These are phyloP conservation scores for Albugo laibachii DNA, from an alignment of 352 stramenopile genomes.

Conservation along the genomic window DNA sequence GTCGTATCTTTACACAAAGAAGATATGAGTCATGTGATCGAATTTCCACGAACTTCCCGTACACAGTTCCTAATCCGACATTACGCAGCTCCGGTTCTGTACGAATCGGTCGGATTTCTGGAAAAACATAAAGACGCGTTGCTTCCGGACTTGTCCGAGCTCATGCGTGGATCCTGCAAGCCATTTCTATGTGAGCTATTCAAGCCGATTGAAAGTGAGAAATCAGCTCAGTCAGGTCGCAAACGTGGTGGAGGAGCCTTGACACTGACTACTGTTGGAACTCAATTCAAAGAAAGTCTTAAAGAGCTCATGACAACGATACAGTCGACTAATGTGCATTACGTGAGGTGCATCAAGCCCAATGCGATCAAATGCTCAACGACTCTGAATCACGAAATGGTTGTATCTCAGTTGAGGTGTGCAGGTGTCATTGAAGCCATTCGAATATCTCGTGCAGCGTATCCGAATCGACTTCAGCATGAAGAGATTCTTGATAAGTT, in stretches of 20 bases:
- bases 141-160: slow-evolving; percentile 83
- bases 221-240: slow-evolving; percentile 17
- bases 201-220: slow-evolving; percentile 14
- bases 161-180: slow-evolving; percentile 62
- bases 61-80: slow-evolving; percentile 89
- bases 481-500: slow-evolving; percentile 67
- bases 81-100: slow-evolving; percentile 88
- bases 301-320: slow-evolving; percentile 89
- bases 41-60: slow-evolving; percentile 64
- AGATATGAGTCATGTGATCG: slow-evolving; percentile 63
- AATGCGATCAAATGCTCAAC: slow-evolving; percentile 90
- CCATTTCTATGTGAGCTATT: slow-evolving; percentile 56
- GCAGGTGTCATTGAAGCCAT: slow-evolving; percentile 98
- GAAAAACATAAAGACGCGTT: slow-evolving; percentile 94
- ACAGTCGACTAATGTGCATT: slow-evolving; percentile 90
- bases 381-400: slow-evolving; percentile 82
- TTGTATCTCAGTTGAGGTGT: slow-evolving; percentile 93
- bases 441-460: slow-evolving; percentile 94
- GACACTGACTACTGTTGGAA: slow-evolving; percentile 54
- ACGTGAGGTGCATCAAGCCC: slow-evolving; percentile 98
- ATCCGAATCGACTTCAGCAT: slow-evolving; percentile 92
- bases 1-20: slow-evolving; percentile 68
- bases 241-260: slow-evolving; percentile 29
- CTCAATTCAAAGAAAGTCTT: slow-evolving; percentile 89
- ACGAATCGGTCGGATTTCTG: slow-evolving; percentile 85